Percentiles rank a stretch among this genome's conserved stretches.
Conservation (phyloP, 2,329 filamentous ascomycete species). For the Periconia sp. region DNA sequence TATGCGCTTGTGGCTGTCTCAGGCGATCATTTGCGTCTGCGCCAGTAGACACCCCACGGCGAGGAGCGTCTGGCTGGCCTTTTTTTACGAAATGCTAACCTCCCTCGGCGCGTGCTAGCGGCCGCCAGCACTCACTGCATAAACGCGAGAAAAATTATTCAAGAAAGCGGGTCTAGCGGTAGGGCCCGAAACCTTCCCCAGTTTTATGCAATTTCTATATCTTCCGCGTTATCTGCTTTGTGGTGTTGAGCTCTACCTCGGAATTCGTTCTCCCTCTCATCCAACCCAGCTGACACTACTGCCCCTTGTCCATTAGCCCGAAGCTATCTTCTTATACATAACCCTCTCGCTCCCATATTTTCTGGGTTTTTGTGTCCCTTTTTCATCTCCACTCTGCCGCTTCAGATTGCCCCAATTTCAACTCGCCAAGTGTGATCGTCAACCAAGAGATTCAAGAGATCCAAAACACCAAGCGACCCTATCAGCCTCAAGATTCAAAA, state of each 20-base stretch:
- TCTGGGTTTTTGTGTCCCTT: constrained; percentile 11
- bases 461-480: constrained; percentile 26
- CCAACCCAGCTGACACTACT: constrained; percentile 13
- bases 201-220: constrained; percentile 21
- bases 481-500: constrained; percentile 29
- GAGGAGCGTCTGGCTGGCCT: constrained; percentile 24
- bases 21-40: constrained; percentile 22
- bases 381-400: constrained; percentile 39
- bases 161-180: constrained; percentile 20
- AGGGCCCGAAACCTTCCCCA: constrained; percentile 21
- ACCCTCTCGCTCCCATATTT: constrained; percentile 14
- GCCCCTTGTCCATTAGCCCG: constrained; percentile 20
- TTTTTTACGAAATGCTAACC: constrained; percentile 23
- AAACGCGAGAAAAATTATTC: constrained; percentile 11
- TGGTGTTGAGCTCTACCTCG: constrained; percentile 14
- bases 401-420: constrained; percentile 32
- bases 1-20: constrained; percentile 22
- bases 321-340: constrained; percentile 12
- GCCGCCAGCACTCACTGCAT: constrained; percentile 18
- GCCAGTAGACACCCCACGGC: constrained; percentile 30
- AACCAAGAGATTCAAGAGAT: constrained; percentile 30
- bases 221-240: constrained; percentile 16
- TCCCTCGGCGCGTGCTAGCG: constrained; percentile 25
- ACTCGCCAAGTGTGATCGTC: constrained; percentile 29
- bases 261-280: constrained; percentile 16